Conservation (phyloP, 1,139 yeast species). For the Kurtzmaniella quercitrusa region DNA sequence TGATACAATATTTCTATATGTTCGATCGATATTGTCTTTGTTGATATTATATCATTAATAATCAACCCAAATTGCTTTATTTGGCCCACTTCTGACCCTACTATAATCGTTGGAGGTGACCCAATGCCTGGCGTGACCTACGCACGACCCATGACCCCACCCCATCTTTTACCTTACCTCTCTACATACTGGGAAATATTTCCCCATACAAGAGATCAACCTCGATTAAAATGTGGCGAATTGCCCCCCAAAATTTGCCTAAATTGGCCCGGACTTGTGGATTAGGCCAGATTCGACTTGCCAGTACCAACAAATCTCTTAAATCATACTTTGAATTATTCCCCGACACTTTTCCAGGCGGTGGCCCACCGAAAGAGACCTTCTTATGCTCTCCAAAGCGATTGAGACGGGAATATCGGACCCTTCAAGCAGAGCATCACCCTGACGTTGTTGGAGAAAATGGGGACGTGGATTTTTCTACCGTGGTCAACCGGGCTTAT, state of each 20-base stretch:
- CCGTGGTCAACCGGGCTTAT: slow-evolving; percentile 72
- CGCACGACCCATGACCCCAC: neutral
- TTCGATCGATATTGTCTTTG: too few species aligned
- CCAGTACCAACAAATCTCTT: slow-evolving; percentile 3
- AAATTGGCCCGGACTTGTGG: neutral
- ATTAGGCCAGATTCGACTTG: neutral
- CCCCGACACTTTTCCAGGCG: slow-evolving; percentile 68
- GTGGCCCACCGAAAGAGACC: slow-evolving; percentile 62
- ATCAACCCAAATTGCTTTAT: too few species aligned
- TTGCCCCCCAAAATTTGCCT: neutral
- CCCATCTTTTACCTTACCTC: too few species aligned
- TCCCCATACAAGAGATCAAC: too few species aligned
- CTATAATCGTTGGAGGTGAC: too few species aligned
- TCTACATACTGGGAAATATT: too few species aligned
- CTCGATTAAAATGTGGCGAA: neutral
- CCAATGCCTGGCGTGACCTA: too few species aligned
- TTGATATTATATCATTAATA: too few species aligned
- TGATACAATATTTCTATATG: too few species aligned
- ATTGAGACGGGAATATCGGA: slow-evolving; percentile 70
- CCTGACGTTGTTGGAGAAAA: slow-evolving; percentile 60
- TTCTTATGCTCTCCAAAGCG: slow-evolving; percentile 53
- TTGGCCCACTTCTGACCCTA: too few species aligned
- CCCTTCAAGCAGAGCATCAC: slow-evolving; percentile 68
- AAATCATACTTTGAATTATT: slow-evolving; percentile 54
- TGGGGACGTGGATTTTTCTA: slow-evolving; percentile 32